Base-by-base conservation (phyloP, 2,329 filamentous ascomycete genomes). In the Biscogniauxia mediterranea region DNA sequence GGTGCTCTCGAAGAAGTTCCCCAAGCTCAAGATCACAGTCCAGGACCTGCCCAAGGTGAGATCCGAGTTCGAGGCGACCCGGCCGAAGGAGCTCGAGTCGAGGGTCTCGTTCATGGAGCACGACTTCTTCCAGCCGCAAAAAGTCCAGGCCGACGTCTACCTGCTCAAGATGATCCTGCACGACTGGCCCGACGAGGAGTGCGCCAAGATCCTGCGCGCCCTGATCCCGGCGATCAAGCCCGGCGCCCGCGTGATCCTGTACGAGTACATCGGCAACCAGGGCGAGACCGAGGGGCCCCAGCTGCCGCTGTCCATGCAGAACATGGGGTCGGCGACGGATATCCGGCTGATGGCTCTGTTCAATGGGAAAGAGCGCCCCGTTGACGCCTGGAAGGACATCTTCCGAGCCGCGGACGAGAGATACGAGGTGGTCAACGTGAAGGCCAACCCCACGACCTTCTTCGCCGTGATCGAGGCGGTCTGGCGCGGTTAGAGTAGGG, bases 111-210 rank as follows among this genome's bases (percentile, higher is more conserved):
- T 78, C 64, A 62, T 71, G 42, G 69, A 70, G 11, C 77, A 79
- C 64, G 71, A 76, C 66, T 76, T 79, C 64, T 78, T 79, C 70
- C 61, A 71, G 50, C 75, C 75, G 1, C 77, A 79, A 64, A 65
- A 73, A 1, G 69, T 75, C 5, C 60, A 71, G 19, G 82, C 79
- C 9, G 81, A 82, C 59, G 73, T 83, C 55, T 85, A 82, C 72
- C 73, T 85, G 59, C 70, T 86, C 63, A 83, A 83, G 67, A 73
- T 80, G 61, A 83, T 85, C 59, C 74, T 86, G 17, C 83, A 86
- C 69, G 82, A 85, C 73, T 85, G 81, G 81, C 77, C 81, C 0
- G 81, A 85, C 58, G 71, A 74, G 23, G 75, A 81, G 55, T 72
- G 72, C 4, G 61, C 74, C 21, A 67, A 70, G 58, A 81, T 83